These are phyloP conservation scores for Pisolithus microcarpus DNA, from an alignment of 768 basidiomycete genomes.

Conservation along the genomic window DNA sequence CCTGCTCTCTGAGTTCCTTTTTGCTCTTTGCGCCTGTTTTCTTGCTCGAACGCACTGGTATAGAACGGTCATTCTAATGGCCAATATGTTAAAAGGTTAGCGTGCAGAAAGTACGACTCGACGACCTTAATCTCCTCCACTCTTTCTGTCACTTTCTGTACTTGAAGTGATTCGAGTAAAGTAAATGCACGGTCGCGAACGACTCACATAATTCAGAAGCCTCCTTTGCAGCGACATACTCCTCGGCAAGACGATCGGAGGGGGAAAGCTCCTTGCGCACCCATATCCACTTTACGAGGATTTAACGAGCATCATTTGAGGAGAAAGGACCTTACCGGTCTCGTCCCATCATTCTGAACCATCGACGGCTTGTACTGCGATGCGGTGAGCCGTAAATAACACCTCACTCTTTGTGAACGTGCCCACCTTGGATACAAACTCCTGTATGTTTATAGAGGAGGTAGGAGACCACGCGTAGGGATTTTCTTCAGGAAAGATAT, in stretches of 20 bases:
- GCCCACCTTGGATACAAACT: constrained; percentile 49
- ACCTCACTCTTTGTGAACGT: background rate
- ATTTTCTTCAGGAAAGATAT: constrained; percentile 34
- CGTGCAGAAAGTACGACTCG: background rate
- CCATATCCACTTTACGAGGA: constrained; percentile 58
- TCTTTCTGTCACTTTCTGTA: constrained; percentile 48
- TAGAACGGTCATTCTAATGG: constrained; percentile 52
- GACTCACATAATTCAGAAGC: constrained; percentile 38
- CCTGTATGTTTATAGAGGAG: constrained; percentile 37
- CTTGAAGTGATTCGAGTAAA: constrained; percentile 26
- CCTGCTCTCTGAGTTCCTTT: constrained; percentile 68
- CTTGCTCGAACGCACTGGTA: constrained; percentile 62
- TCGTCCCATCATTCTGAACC: constrained; percentile 71
- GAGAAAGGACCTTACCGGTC: constrained; percentile 45
- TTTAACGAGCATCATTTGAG: background rate
- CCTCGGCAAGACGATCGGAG: constrained; percentile 2
- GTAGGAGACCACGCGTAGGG: constrained; percentile 47
- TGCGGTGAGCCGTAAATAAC: constrained; percentile 1
- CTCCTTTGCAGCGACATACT: constrained; percentile 36
- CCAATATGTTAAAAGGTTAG: constrained; percentile 1
- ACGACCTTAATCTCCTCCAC: constrained; percentile 56
- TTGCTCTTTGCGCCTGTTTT: constrained; percentile 69
- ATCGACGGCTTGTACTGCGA: constrained; percentile 67
- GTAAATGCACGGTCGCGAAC: background rate
- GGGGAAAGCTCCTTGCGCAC: constrained; percentile 23